A percentile compares a stretch with the other conserved stretches of the same genome.
Evolutionary conservation across 768 basidiomycete species (phyloP).

Genomic region (Mycena leptocephala): DNA sequence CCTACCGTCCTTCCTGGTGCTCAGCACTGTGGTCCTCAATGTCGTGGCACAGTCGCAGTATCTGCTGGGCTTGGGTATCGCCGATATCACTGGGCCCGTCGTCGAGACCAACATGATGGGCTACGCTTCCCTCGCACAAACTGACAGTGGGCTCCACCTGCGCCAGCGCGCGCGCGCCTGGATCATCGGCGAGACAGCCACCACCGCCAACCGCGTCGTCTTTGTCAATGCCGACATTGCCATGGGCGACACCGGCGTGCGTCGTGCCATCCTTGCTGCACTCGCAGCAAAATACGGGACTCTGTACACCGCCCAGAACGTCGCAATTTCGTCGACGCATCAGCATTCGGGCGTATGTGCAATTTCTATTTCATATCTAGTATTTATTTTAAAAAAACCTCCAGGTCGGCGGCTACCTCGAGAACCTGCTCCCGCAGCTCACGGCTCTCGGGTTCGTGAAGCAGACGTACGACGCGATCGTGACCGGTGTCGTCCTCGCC

Average conservation of each 20-base stretch:
- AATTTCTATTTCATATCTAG: neutral
- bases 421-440: conserved; percentile 84
- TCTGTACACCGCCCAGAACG: conserved; percentile 79
- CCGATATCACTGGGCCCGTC: conserved; percentile 73
- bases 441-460: conserved; percentile 83
- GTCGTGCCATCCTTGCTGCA: conserved; percentile 75
- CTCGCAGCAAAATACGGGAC: conserved; percentile 73
- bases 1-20: conserved; percentile 27
- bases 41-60: conserved; percentile 59
- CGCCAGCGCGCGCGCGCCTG: conserved; percentile 85
- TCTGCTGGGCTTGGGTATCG: conserved; percentile 77
- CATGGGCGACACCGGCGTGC: conserved; percentile 86
- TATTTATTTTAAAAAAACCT: conserved; percentile 27
- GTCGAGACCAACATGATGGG: conserved; percentile 93
- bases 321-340: conserved; percentile 85
- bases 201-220: conserved; percentile 73
- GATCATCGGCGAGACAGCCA: conserved; percentile 76
- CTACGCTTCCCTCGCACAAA: conserved; percentile 77
- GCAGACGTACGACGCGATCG: conserved; percentile 81
- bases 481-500: conserved; percentile 78
- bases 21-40: conserved; percentile 23
- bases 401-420: conserved; percentile 86
- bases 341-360: conserved; percentile 28
- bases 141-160: conserved; percentile 85
- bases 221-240: conserved; percentile 90